Percentiles rank a stretch among this genome's conserved stretches.
Evolutionary conservation across 2,329 filamentous ascomycete genomes (phyloP).

Genomic region (Dothideomycetes sp.): DNA sequence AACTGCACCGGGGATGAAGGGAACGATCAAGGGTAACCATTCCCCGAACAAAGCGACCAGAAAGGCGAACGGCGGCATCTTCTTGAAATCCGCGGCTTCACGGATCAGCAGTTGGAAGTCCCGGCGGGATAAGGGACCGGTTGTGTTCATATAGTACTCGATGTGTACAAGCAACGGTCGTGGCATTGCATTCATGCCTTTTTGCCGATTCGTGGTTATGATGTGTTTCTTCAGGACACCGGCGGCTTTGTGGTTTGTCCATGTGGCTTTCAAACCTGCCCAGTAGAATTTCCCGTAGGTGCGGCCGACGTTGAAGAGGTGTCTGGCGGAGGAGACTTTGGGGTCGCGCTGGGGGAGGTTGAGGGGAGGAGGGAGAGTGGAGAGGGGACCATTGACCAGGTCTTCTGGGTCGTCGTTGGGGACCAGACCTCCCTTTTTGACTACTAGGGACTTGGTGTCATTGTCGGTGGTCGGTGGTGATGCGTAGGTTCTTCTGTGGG

Average conservation of each 20-base stretch:
- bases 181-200: background rate
- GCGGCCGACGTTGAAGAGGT: slow-evolving; percentile 57
- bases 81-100: slow-evolving; percentile 61
- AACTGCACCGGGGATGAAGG: slow-evolving; percentile 61
- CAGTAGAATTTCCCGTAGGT: slow-evolving; percentile 84
- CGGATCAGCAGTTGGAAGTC: slow-evolving; percentile 63
- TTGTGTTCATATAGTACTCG: slow-evolving; percentile 5
- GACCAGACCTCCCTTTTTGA: too few relatives aligned
- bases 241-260: slow-evolving; percentile 50
- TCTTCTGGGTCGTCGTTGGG: slow-evolving; percentile 14
- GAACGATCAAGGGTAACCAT: slow-evolving; percentile 71
- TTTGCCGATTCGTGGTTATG: background rate
- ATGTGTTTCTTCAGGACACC: slow-evolving; percentile 6
- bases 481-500: background rate
- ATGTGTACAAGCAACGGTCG: slow-evolving; percentile 1
- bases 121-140: slow-evolving; percentile 45
- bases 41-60: slow-evolving; percentile 74
- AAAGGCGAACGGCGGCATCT: slow-evolving; percentile 68
- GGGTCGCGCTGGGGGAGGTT: slow-evolving; percentile 48
- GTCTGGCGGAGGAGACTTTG: slow-evolving; percentile 38
- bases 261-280: slow-evolving; percentile 65
- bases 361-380: slow-evolving; percentile 64
- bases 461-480: slow-evolving; percentile 6
- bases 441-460: background rate
- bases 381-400: slow-evolving; percentile 59